Base-by-base conservation (phyloP, 192 early-diverging fungal genomes). In the Coemansia sp. region DNA sequence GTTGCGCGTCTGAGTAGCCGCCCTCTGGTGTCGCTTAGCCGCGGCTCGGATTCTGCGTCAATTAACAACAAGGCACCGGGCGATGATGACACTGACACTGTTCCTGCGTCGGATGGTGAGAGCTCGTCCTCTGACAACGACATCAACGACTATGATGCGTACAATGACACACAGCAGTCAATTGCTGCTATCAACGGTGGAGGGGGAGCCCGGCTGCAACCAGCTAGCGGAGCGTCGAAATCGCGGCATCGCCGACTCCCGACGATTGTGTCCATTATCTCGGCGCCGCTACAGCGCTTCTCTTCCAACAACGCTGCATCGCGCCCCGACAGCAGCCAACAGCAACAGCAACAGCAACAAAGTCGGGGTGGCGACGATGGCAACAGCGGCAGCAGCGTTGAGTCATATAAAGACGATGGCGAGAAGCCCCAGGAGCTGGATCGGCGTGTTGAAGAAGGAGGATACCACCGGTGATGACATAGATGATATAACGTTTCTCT, bases 101-200 rank as follows among this genome's bases (percentile, higher is more conserved):
- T 18, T 18, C 48, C 48, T 4, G 7, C 48, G 23, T 54, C 52
- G 8, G 52, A 54, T 23, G 52, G 9, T 9, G 72, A 68, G 18
- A 74, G 72, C 49, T 67, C 67, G n/a, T 74, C 72, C 32, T 32
- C 32, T 12, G 72, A 74, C 43, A 67, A 67, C 56, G 57, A 59
- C 6, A 59, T 13, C n/a, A 38, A 41, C 57, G 39, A 13, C 9
- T 59, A 59, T 13, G 57, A 59, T 5, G 57, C 39, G 9, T 59
- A 59, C 39, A 59, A 59, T 23, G 57, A 59, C 16, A 59, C 6
- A 6, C 57, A 59, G 57, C 19, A 39, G 7, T 18, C 52, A 9
- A 54, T 54, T 7, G 48, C 32, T 32, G 32, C 32, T 32, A 32
- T 32, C 32, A 32, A 32, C 2, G 32, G 32, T 0, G 47, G n/a